phyloP scores from a whole-genome alignment of 2,329 filamentous ascomycete species.

The Trichoderma atrobrunneum region DNA sequence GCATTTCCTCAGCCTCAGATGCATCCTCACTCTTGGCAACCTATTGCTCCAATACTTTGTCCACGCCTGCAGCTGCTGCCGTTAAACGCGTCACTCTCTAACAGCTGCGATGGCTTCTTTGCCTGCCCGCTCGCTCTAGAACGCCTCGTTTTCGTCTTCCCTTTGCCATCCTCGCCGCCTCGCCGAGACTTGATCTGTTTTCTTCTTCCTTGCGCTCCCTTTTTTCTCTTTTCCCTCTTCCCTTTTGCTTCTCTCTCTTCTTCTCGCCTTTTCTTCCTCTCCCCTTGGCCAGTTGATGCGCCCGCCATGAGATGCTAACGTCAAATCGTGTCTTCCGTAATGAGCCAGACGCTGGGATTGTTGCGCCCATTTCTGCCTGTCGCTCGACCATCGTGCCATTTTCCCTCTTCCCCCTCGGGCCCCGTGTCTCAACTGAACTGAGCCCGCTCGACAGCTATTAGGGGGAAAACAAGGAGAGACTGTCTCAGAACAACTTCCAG shows the following conservation, averaged over 20 bases:
- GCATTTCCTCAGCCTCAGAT: constrained; percentile 18
- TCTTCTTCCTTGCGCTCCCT: neutral
- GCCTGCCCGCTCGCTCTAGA: constrained; percentile 2
- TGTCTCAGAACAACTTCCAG: neutral
- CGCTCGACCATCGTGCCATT: neutral
- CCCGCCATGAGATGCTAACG: neutral
- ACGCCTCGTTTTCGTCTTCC: neutral
- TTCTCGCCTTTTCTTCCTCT: neutral
- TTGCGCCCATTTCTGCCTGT: neutral
- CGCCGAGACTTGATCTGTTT: neutral
- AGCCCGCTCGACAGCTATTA: neutral
- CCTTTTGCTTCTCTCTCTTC: neutral
- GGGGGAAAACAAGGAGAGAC: neutral
- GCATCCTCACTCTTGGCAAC: constrained; percentile 11
- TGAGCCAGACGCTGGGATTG: constrained; percentile 4
- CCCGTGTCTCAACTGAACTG: neutral
- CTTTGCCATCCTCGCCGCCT: neutral
- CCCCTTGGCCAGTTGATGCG: neutral
- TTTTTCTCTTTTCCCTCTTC: neutral
- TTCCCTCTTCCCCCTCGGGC: neutral
- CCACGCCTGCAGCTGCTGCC: neutral
- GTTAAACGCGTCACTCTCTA: constrained; percentile 6
- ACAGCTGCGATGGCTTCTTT: constrained; percentile 15
- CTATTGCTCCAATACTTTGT: constrained; percentile 1
- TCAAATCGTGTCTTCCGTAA: constrained; percentile 4